Percentiles rank a stretch among this genome's conserved stretches.
Conservation (phyloP, 768 basidiomycete genomes). For the Lentinula sp. region DNA sequence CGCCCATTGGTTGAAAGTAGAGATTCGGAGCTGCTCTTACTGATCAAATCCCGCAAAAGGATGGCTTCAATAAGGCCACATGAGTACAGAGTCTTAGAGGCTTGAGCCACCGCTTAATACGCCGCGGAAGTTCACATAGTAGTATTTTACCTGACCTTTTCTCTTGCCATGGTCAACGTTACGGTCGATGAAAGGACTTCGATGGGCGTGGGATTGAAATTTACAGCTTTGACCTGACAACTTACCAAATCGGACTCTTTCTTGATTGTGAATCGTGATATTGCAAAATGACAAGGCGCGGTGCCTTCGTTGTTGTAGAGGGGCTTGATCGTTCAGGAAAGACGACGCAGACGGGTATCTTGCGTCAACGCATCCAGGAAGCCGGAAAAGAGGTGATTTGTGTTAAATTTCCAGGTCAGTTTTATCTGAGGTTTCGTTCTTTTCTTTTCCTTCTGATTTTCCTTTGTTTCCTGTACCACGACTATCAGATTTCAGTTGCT, state of each 20-base stretch:
- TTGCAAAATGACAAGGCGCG: slow-evolving; percentile 27
- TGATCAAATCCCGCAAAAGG: no score
- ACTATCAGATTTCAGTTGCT: background rate
- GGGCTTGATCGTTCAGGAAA: slow-evolving; percentile 97
- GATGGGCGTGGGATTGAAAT: background rate
- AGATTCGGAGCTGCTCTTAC: no score
- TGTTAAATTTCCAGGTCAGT: slow-evolving; percentile 87
- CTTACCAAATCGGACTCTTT: background rate
- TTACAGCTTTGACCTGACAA: background rate
- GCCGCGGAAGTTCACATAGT: no score
- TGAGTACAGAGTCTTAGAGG: no score
- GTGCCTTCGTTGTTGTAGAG: slow-evolving; percentile 88
- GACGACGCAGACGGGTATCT: slow-evolving; percentile 72
- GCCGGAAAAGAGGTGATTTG: slow-evolving; percentile 43
- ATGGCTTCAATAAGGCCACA: no score
- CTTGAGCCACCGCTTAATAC: no score
- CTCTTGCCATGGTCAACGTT: no score
- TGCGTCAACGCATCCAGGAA: slow-evolving; percentile 48
- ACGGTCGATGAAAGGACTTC: background rate
- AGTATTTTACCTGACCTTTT: no score
- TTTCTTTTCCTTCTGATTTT: background rate
- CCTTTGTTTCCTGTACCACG: background rate
- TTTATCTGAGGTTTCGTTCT: background rate
- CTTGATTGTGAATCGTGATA: no score
- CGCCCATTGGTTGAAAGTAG: no score